Percentiles rank a stretch among this genome's conserved stretches.
Evolutionary conservation across 768 basidiomycete genomes (phyloP).

Genomic region (Collybiopsis luxurians): DNA sequence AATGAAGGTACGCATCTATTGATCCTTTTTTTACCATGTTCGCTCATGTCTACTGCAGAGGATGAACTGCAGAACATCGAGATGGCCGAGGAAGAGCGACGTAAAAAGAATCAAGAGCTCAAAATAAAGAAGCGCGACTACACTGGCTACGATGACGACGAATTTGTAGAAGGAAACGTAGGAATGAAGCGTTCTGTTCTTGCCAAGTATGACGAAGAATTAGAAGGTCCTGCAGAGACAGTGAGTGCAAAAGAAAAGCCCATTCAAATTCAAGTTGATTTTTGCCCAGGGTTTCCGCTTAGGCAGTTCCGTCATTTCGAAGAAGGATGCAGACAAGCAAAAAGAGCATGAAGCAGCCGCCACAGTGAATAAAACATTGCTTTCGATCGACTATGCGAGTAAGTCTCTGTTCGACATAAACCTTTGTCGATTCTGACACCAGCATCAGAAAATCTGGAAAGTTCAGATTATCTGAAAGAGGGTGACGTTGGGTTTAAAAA

Average conservation of each 20-base stretch:
- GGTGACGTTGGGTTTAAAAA: slow-evolving; percentile 96
- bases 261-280: neutral
- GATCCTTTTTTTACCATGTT: neutral
- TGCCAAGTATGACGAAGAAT: slow-evolving; percentile 91
- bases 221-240: slow-evolving; percentile 70
- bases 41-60: slow-evolving; percentile 49
- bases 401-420: slow-evolving; percentile 28
- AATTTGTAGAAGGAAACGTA: slow-evolving; percentile 71
- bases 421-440: slow-evolving; percentile 14
- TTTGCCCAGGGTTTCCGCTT: slow-evolving; percentile 79
- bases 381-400: slow-evolving; percentile 92
- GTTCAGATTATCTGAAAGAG: slow-evolving; percentile 86
- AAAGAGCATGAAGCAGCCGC: slow-evolving; percentile 52
- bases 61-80: slow-evolving; percentile 97
- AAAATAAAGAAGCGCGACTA: slow-evolving; percentile 91
- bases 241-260: no score
- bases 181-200: slow-evolving; percentile 84
- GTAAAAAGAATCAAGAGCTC: slow-evolving; percentile 73
- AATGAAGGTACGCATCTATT: slow-evolving; percentile 73
- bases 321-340: slow-evolving; percentile 37
- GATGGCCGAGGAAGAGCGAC: slow-evolving; percentile 84
- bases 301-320: slow-evolving; percentile 54
- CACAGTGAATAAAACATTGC: slow-evolving; percentile 72
- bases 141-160: slow-evolving; percentile 95
- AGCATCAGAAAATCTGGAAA: slow-evolving; percentile 74